phyloP scores from a whole-genome alignment of 2,329 filamentous ascomycete genomes.

The Arthroderma sp. region DNA sequence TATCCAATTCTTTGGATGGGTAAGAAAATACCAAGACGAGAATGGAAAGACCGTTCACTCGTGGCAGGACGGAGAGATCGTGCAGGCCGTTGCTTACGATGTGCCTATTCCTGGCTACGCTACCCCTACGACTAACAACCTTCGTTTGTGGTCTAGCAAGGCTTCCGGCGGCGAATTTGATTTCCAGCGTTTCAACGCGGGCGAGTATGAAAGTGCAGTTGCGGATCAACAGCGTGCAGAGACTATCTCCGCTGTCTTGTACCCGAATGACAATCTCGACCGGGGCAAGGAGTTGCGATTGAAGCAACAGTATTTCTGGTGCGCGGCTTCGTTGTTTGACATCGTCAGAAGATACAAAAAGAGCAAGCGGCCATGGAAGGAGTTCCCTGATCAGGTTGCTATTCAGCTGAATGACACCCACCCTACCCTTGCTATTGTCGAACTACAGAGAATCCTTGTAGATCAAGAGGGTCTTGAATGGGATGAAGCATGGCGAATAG shows the following conservation, averaged over 20 bases:
- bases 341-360: constrained; percentile 98
- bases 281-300: constrained; percentile 90
- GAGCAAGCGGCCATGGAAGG: constrained; percentile 74
- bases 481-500: constrained; percentile 82
- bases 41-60: constrained; percentile 59
- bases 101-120: constrained; percentile 82
- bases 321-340: constrained; percentile 87
- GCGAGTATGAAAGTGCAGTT: constrained; percentile 94
- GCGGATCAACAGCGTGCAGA: constrained; percentile 98
- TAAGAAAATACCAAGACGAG: constrained; percentile 60
- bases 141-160: constrained; percentile 95
- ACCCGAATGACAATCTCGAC: constrained; percentile 95
- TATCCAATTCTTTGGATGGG: constrained; percentile 88
- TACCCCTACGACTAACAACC: constrained; percentile 86
- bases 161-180: constrained; percentile 95
- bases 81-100: constrained; percentile 86
- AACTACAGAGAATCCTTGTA: constrained; percentile 81
- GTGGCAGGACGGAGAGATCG: constrained; percentile 90
- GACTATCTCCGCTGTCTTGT: constrained; percentile 93
- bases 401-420: constrained; percentile 98
- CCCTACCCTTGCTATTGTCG: constrained; percentile 88
- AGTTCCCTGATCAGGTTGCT: constrained; percentile 88
- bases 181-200: constrained; percentile 98
- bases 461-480: constrained; percentile 85
- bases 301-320: constrained; percentile 99